A percentile compares a stretch with the other conserved stretches of the same genome.
Evolutionary conservation across 106 monocot genomes (phyloP).

Genomic region (Ottelia alismoides): DNA sequence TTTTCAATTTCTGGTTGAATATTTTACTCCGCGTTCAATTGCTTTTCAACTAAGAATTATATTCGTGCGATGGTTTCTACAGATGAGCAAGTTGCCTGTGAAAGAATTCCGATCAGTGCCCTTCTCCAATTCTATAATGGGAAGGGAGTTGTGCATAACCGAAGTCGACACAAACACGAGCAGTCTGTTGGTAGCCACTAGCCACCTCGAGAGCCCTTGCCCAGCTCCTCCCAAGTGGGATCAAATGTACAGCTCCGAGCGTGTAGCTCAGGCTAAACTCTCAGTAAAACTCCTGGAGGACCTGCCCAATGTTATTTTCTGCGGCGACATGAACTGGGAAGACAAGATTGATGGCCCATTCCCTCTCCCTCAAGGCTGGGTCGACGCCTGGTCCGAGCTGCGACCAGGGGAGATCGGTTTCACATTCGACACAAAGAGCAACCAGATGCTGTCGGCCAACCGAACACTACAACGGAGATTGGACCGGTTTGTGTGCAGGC

Average conservation of each 20-base stretch:
- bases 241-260: constrained; percentile 22
- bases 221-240: constrained; percentile 29
- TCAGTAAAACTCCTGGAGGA: constrained; percentile 7
- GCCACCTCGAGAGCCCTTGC: constrained; percentile 33
- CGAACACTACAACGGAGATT: constrained; percentile 63
- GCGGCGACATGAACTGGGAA: constrained; percentile 32
- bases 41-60: too few species aligned
- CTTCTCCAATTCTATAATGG: constrained; percentile 23
- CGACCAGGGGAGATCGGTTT: constrained; percentile 20
- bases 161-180: constrained; percentile 3
- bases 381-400: constrained; percentile 24
- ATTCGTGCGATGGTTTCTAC: background rate
- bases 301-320: constrained; percentile 8
- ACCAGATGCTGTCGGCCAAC: constrained; percentile 36
- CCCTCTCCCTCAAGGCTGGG: constrained; percentile 22
- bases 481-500: constrained; percentile 53
- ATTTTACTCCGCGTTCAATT: too few species aligned
- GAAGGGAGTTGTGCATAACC: constrained; percentile 17
- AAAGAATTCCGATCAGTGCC: constrained; percentile 8
- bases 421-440: constrained; percentile 15
- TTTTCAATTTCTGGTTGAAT: too few species aligned
- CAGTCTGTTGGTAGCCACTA: constrained; percentile 14
- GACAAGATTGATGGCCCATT: constrained; percentile 20
- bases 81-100: constrained; percentile 23
- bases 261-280: constrained; percentile 18